These are phyloP conservation scores for Mycena pura DNA, from an alignment of 768 basidiomycete species.

Conservation along the genomic window DNA sequence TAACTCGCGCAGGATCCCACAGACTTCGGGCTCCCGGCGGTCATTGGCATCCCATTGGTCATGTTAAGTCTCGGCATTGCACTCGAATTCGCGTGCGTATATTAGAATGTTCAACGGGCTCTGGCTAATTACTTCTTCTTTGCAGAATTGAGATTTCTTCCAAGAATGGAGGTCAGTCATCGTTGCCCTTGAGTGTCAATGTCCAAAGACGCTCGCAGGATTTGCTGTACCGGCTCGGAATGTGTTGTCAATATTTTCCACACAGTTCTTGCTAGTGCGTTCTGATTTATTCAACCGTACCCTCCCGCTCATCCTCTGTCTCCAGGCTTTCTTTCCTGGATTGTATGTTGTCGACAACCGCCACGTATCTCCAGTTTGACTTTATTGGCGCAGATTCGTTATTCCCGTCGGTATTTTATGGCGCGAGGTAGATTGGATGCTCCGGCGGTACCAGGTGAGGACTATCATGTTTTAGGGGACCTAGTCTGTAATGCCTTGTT, in stretches of 20 bases:
- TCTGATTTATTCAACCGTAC: background rate
- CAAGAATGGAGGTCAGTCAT: slow-evolving; percentile 45
- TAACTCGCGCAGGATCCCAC: slow-evolving; percentile 40
- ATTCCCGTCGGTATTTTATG: slow-evolving; percentile 58
- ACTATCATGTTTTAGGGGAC: background rate
- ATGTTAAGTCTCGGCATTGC: slow-evolving; percentile 56
- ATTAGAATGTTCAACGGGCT: too few species aligned
- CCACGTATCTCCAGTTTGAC: background rate
- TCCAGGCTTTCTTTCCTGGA: slow-evolving; percentile 66
- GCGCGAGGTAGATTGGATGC: slow-evolving; percentile 58
- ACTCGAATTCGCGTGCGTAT: slow-evolving; percentile 50
- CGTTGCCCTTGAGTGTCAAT: slow-evolving; percentile 27
- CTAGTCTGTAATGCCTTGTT: slow-evolving; percentile 7
- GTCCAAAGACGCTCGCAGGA: slow-evolving; percentile 43
- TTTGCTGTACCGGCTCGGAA: slow-evolving; percentile 59
- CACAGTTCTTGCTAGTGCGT: slow-evolving; percentile 52
- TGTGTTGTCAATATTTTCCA: slow-evolving; percentile 55
- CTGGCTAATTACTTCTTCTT: background rate
- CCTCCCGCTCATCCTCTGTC: background rate
- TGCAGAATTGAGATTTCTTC: slow-evolving; percentile 42
- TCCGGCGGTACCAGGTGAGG: slow-evolving; percentile 65
- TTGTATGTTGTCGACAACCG: slow-evolving; percentile 38
- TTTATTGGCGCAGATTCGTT: slow-evolving; percentile 42
- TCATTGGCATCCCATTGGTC: slow-evolving; percentile 45
- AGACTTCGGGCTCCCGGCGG: slow-evolving; percentile 42